phyloP scores from a whole-genome alignment of 129 eudicot genomes.

The Arctium minus region DNA sequence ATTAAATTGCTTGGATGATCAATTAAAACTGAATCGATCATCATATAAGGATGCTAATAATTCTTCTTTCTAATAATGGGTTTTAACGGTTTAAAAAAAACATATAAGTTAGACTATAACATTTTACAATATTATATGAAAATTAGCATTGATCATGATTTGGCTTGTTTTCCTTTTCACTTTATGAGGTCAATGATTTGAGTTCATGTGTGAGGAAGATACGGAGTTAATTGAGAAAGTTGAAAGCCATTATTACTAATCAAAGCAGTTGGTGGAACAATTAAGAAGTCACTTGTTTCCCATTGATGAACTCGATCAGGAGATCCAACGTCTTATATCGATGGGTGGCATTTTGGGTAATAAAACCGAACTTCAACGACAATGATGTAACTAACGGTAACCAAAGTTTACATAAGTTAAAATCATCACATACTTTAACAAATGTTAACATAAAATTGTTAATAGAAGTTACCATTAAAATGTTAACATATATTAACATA shows the following conservation, averaged over 20 bases:
- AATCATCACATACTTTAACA: background rate
- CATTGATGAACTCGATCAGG: no score
- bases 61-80: background rate
- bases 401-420: background rate
- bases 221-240: constrained; percentile 14
- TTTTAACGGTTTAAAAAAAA: background rate
- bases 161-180: constrained; percentile 1
- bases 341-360: background rate
- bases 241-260: constrained; percentile 23
- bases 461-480: background rate
- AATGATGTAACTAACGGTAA: background rate
- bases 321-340: background rate
- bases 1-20: no score
- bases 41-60: background rate
- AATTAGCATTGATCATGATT: background rate
- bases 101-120: background rate
- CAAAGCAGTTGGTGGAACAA: constrained; percentile 26
- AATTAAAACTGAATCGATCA: background rate
- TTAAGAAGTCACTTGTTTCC: background rate
- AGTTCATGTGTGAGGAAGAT: constrained; percentile 10
- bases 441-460: background rate
- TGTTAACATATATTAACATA: background rate
- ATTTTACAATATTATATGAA: background rate
- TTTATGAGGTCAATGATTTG: constrained; percentile 13
- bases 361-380: background rate